Percentiles rank a stretch among this genome's conserved stretches.
Evolutionary conservation across 2,329 filamentous ascomycete species (phyloP).

Genomic region (Zasmidium cellare): DNA sequence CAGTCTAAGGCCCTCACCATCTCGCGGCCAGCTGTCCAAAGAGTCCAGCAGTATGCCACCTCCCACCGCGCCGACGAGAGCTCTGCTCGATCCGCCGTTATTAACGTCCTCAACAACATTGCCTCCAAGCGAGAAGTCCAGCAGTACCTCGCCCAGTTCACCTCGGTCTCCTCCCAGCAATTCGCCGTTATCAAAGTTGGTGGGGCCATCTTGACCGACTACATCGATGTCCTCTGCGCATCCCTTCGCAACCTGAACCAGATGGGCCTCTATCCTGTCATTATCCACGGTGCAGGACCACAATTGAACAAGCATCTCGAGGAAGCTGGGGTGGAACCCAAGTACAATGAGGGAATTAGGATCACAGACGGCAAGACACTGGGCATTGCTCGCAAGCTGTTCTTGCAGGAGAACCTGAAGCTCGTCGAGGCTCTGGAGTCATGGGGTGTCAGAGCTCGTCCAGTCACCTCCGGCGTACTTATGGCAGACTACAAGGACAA

Average conservation of each 20-base stretch:
- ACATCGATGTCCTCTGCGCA: conserved; percentile 86
- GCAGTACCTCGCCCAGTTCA: conserved; percentile 97
- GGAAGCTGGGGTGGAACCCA: conserved; percentile 86
- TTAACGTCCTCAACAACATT: conserved; percentile 91
- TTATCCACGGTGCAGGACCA: conserved; percentile 92
- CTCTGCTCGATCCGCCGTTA: conserved; percentile 75
- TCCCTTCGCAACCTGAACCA: conserved; percentile 90
- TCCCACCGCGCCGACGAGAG: conserved; percentile 46
- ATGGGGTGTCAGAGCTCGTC: conserved; percentile 83
- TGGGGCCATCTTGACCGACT: conserved; percentile 91
- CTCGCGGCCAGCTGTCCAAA: conserved; percentile 4
- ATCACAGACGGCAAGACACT: conserved; percentile 96
- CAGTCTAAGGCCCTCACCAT: conserved; percentile 39
- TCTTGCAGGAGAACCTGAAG: conserved; percentile 93
- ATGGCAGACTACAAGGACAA: conserved; percentile 93
- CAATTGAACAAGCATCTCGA: conserved; percentile 92
- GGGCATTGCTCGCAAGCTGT: conserved; percentile 84
- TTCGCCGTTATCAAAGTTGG: conserved; percentile 99
- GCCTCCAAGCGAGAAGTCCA: conserved; percentile 94
- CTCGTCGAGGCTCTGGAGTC: conserved; percentile 86
- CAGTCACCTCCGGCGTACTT: conserved; percentile 87
- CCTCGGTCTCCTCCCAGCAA: conserved; percentile 91
- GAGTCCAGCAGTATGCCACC: conserved; percentile 19
- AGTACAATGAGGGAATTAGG: conserved; percentile 94
- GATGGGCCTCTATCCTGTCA: conserved; percentile 90